phyloP scores from a whole-genome alignment of 2,329 filamentous ascomycete species.

The Exserohilum turcica region DNA sequence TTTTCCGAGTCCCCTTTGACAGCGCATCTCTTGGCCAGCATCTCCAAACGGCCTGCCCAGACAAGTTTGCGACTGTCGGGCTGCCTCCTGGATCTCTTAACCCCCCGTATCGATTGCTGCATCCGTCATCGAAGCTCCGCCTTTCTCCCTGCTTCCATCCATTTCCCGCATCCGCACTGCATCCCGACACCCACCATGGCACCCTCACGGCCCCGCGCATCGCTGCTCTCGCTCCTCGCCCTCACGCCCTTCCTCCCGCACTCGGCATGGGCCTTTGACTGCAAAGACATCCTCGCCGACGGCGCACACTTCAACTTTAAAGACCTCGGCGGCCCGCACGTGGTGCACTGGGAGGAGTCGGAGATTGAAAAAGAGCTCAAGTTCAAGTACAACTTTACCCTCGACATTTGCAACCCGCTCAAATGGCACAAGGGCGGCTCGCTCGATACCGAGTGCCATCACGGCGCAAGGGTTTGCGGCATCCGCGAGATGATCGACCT shows the following conservation, averaged over 20 bases:
- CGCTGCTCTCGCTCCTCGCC: conserved; percentile 33
- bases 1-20: not conserved
- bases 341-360: conserved; percentile 62
- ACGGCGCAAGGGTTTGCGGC: conserved; percentile 76
- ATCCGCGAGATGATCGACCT: conserved; percentile 65
- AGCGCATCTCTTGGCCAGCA: not conserved
- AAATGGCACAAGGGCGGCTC: conserved; percentile 61
- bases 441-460: conserved; percentile 66
- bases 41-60: conserved; percentile 4
- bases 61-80: not conserved
- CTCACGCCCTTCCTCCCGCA: conserved; percentile 33
- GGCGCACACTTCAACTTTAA: conserved; percentile 67
- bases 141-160: conserved; percentile 7
- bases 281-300: conserved; percentile 65
- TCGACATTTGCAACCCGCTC: conserved; percentile 75
- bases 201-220: conserved; percentile 27
- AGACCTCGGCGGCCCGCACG: conserved; percentile 68
- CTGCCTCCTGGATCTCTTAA: conserved; percentile 5
- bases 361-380: conserved; percentile 55
- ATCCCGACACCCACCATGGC: conserved; percentile 33
- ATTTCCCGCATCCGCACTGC: conserved; percentile 15
- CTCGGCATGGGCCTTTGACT: conserved; percentile 57
- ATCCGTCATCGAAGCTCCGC: conserved; percentile 4
- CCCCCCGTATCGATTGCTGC: conserved; percentile 9
- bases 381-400: conserved; percentile 78